Evolutionary conservation across 169 alveolate genomes (phyloP), one percentile per base, ranked within the genome.

Genomic region (Cystoisospora suis): DNA sequence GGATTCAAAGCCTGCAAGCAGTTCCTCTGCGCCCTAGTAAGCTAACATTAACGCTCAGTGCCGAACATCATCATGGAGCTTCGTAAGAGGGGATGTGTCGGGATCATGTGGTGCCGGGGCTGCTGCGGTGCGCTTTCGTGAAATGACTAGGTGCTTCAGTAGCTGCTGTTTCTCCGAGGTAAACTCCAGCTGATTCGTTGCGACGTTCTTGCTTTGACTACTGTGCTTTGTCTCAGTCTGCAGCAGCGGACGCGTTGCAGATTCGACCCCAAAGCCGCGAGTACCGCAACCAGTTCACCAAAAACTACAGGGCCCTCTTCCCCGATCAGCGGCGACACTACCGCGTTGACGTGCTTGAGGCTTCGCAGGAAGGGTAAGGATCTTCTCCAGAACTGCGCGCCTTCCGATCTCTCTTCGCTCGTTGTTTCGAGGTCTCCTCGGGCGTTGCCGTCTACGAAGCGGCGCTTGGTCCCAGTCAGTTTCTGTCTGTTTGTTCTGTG

Each of bases 271-370:
- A 77, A 32, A 69, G 81, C 61, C 86, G 93, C 77, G 61, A 53
- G 42, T 90, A 90, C 65, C 49, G 93, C 7, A 29, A 49, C 32
- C 81, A 80, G 40, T 90, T 90, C 53, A 75, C 93, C 3, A 77
- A 90, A 49, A 90, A 90, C 27, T 90, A 90, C 69, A 36, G 79
- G 4, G 93, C 93, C 0, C 70, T 90, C 12, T 90, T 90, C 36
- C 93, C 93, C 7, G 83, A 79, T 75, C 47, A 77, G 5, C 1
- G 75, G 45, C 42, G 90, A 27, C 90, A 90, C 70, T 90, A 90
- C 90, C 47, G 93, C 20, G 87, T 80, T 0, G 93, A 90, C 27
- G 93, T 90, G 59, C 77, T 90, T n/a, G 93, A 90, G 56, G 93
- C 93, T 1, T 61, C 93, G 46, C 90, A 61, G 46, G 90, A 90